Evolutionary conservation across 2,329 filamentous ascomycete genomes (phyloP).

Genomic region (Stagonosporopsis vannaccii): DNA sequence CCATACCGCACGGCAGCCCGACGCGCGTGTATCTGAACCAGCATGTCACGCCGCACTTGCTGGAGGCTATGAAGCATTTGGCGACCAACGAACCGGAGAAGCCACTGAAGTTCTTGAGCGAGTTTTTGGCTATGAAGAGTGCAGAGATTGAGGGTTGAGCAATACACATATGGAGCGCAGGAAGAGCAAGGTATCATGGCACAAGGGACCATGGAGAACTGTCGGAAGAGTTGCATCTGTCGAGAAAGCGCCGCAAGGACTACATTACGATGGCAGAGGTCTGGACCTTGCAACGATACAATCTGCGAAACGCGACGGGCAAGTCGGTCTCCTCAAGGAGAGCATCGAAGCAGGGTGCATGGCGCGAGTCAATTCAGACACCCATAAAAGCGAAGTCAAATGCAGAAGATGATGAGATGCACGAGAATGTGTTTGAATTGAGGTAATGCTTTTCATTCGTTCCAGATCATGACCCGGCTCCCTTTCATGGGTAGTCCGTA

Average conservation of each 20-base stretch:
- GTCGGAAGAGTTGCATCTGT: background rate
- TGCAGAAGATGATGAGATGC: conserved; percentile 15
- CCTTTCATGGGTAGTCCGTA: conserved; percentile 37
- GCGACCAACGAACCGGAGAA: conserved; percentile 60
- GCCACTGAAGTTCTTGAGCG: conserved; percentile 57
- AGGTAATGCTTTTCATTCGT: conserved; percentile 49
- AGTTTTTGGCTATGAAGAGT: conserved; percentile 58
- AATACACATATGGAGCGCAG: background rate
- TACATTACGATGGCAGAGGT: background rate
- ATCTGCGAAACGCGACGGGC: background rate
- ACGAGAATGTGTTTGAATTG: conserved; percentile 34
- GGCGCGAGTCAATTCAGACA: conserved; percentile 23
- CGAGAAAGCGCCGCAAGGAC: background rate
- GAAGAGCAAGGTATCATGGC: background rate
- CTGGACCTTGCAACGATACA: background rate
- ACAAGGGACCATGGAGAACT: background rate
- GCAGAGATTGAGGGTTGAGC: conserved; percentile 54
- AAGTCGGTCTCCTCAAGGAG: background rate
- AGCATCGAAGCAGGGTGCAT: background rate
- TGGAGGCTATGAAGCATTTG: conserved; percentile 61
- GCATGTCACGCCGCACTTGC: conserved; percentile 58
- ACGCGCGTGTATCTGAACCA: conserved; percentile 59
- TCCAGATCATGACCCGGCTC: conserved; percentile 45
- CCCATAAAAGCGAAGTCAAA: conserved; percentile 21
- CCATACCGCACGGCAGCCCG: conserved; percentile 57